Evolutionary conservation across 2,329 filamentous ascomycete genomes (phyloP).

Genomic region (Nemania sp.): DNA sequence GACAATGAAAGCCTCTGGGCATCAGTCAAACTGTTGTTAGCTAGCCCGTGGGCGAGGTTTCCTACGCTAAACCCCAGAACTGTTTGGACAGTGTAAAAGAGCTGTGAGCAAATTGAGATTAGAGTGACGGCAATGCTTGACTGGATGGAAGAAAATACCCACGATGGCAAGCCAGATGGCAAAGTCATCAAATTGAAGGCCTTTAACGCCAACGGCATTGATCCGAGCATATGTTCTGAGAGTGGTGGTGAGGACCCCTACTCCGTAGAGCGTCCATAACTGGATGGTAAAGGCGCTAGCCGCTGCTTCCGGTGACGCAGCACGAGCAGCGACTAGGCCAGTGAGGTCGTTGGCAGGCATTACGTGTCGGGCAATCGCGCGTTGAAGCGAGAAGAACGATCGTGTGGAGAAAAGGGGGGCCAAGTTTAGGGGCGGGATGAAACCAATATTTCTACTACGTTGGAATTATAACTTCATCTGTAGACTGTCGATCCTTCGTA

Average conservation of each 20-base stretch:
- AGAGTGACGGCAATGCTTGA: background rate
- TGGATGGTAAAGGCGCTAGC: slow-evolving; percentile 42
- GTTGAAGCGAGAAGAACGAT: no score
- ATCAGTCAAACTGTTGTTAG: slow-evolving; percentile 61
- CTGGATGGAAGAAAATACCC: slow-evolving; percentile 20
- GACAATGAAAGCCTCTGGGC: slow-evolving; percentile 49
- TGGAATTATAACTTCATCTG: no score
- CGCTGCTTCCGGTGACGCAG: no score
- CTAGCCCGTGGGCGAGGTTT: slow-evolving; percentile 52
- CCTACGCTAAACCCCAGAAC: slow-evolving; percentile 54
- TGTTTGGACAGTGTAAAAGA: slow-evolving; percentile 56
- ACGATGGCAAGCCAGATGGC: slow-evolving; percentile 45
- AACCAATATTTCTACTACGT: no score
- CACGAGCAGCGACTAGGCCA: no score
- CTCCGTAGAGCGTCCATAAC: slow-evolving; percentile 43
- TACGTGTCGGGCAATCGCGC: no score
- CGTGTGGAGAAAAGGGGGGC: no score
- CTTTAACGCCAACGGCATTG: slow-evolving; percentile 39
- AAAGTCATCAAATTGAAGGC: slow-evolving; percentile 44
- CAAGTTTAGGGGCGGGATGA: no score
- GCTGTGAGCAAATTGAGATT: slow-evolving; percentile 39
- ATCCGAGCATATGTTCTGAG: slow-evolving; percentile 45
- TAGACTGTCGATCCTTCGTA: no score
- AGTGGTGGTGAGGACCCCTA: slow-evolving; percentile 43
- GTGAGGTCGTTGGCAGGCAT: no score